Percentiles rank a stretch among this genome's conserved stretches.
Conservation (phyloP, 768 basidiomycete species). For the Amanita thiersii region DNA sequence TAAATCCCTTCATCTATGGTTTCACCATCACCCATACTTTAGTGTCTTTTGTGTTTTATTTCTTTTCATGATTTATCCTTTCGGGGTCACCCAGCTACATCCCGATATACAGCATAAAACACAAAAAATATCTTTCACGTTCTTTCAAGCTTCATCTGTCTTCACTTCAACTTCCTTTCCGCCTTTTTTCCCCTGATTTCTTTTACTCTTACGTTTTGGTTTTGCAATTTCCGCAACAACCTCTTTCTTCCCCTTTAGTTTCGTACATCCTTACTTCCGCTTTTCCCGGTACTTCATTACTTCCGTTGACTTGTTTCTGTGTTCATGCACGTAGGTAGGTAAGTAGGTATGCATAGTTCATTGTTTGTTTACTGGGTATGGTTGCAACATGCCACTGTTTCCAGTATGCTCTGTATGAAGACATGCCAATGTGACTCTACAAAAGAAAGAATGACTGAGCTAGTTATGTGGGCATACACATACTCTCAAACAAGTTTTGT, state of each 20-base stretch:
- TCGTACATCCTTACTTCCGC: slow-evolving; percentile 21
- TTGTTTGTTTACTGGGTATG: slow-evolving; percentile 20
- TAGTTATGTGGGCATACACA: no score
- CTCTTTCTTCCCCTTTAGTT: slow-evolving; percentile 14
- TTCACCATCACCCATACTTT: slow-evolving; percentile 9
- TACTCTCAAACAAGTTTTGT: no score
- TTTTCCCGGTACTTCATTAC: slow-evolving; percentile 18
- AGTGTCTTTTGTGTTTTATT: slow-evolving; percentile 7
- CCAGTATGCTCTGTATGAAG: not conserved
- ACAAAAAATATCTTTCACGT: slow-evolving; percentile 8
- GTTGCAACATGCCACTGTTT: slow-evolving; percentile 26
- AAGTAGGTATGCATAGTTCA: slow-evolving; percentile 35
- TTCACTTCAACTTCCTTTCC: slow-evolving; percentile 13
- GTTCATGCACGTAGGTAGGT: slow-evolving; percentile 24
- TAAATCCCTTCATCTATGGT: slow-evolving; percentile 5
- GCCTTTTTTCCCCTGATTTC: slow-evolving; percentile 9
- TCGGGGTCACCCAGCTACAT: slow-evolving; percentile 2
- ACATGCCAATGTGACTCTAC: no score
- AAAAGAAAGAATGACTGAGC: no score
- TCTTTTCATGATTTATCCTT: slow-evolving; percentile 5
- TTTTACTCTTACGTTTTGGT: slow-evolving; percentile 10
- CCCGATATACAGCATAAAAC: slow-evolving; percentile 8
- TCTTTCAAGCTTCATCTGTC: slow-evolving; percentile 3
- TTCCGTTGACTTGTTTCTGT: slow-evolving; percentile 14
- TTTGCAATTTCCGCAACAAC: slow-evolving; percentile 10